Evolutionary conservation across 345 rosid species (phyloP).

Genomic region (Aquilaria sinensis): DNA sequence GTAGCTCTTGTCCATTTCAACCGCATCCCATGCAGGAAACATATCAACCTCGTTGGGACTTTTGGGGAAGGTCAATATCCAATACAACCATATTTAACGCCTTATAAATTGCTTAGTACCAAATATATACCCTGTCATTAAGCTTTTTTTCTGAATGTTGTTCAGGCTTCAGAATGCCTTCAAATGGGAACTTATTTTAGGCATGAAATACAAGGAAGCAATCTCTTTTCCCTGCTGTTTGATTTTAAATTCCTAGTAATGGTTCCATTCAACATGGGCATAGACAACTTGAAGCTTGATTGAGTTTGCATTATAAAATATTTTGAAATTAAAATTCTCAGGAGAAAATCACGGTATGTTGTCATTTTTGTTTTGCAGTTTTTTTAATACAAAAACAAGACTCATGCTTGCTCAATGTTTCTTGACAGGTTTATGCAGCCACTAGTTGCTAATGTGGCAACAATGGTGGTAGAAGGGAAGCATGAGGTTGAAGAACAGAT

Average conservation of each 20-base stretch:
- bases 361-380: background rate
- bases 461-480: conserved; percentile 86
- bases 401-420: conserved; percentile 1
- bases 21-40: conserved; percentile 38
- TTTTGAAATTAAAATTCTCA: background rate
- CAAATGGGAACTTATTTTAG: too few relatives aligned
- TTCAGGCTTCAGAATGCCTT: too few relatives aligned
- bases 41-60: conserved; percentile 98
- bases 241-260: too few relatives aligned
- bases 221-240: background rate
- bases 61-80: conserved; percentile 77
- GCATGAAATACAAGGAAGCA: background rate
- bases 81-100: background rate
- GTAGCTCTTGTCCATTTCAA: conserved; percentile 35
- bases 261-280: too few relatives aligned
- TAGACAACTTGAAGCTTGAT: too few relatives aligned
- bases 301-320: too few relatives aligned
- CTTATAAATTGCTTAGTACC: background rate
- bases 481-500: conserved; percentile 81
- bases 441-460: conserved; percentile 58
- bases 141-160: background rate
- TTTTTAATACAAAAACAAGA: too few relatives aligned
- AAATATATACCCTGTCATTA: background rate
- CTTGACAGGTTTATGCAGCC: conserved; percentile 74
- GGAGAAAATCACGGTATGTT: background rate